These are phyloP conservation scores for Endoconidiophora polonica DNA, from an alignment of 2,329 filamentous ascomycete genomes.

Conservation along the genomic window DNA sequence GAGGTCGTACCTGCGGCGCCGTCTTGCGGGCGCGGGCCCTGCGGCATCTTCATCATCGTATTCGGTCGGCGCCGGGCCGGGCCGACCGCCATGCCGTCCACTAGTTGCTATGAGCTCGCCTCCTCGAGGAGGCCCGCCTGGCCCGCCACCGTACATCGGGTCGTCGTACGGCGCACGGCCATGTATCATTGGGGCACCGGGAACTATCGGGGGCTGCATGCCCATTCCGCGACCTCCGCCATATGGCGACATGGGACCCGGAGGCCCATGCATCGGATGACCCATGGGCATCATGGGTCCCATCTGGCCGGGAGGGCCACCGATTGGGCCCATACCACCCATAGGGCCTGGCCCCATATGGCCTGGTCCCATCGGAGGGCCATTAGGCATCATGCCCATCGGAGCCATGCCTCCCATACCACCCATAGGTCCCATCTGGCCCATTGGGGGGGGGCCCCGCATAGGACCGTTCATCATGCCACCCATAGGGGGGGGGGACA, in stretches of 20 bases:
- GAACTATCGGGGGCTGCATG: conserved; percentile 6
- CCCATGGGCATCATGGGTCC: conserved; percentile 9
- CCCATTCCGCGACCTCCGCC: conserved; percentile 4
- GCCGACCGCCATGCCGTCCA: conserved; percentile 7
- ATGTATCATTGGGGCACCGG: conserved; percentile 6
- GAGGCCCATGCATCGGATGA: conserved; percentile 5
- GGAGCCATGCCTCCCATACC: not conserved
- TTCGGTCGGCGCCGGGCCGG: conserved; percentile 5
- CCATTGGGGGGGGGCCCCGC: not conserved
- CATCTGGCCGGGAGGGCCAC: conserved; percentile 1
- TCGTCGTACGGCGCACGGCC: conserved; percentile 4
- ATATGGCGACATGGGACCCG: conserved; percentile 7
- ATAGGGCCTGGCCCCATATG: conserved; percentile 1
- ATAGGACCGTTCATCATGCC: conserved; percentile 4
- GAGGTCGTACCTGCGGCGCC: conserved; percentile 12
- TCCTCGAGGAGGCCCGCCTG: conserved; percentile 10
- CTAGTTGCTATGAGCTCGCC: conserved; percentile 5
- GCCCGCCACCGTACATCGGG: conserved; percentile 11
- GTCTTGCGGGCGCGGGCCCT: conserved; percentile 12
- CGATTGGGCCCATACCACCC: conserved; percentile 9
- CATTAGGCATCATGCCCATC: conserved; percentile 1
- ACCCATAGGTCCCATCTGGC: conserved; percentile 4
- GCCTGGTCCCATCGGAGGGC: not conserved
- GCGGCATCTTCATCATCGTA: conserved; percentile 12
- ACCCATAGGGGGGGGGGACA: conserved; percentile 4